These are phyloP conservation scores for Arachis hypogaea DNA, from an alignment of 306 rosid species.

Conservation along the genomic window DNA sequence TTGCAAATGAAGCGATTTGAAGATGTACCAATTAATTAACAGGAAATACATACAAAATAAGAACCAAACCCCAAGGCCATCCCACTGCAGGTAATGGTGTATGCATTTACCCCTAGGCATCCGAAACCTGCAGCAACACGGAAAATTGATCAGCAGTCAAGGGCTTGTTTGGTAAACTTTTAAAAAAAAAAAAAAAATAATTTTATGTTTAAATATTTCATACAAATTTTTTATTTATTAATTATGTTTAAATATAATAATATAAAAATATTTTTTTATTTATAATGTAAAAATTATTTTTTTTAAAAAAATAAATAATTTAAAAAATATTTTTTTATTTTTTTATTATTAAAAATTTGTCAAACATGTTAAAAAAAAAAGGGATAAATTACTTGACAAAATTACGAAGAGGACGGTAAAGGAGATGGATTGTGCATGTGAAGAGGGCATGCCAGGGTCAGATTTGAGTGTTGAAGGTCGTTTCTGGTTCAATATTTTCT, in stretches of 20 bases:
- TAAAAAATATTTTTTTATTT: no score
- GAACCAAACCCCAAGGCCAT: slow-evolving; percentile 55
- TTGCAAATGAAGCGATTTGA: no score
- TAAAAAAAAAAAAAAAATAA: slow-evolving; percentile 3
- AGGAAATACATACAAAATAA: slow-evolving; percentile 62
- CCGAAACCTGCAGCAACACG: slow-evolving; percentile 56
- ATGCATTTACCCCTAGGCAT: slow-evolving; percentile 55
- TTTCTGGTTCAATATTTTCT: slow-evolving; percentile 67
- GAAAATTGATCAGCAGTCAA: no score
- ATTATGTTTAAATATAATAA: no score
- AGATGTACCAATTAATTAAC: slow-evolving; percentile 7
- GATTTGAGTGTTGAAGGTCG: slow-evolving; percentile 65
- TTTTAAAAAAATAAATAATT: no score
- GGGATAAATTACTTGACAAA: slow-evolving; percentile 60
- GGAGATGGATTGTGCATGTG: slow-evolving; percentile 76
- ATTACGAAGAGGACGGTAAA: slow-evolving; percentile 44
- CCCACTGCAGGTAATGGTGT: slow-evolving; percentile 44
- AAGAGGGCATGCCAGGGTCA: slow-evolving; percentile 91
- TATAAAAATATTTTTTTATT: no score
- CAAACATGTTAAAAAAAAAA: background rate
- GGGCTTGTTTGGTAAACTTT: no score
- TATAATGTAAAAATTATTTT: no score
- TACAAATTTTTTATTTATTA: no score
- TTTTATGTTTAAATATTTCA: no score
- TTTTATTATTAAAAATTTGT: no score